Conservation (phyloP, 2,329 filamentous ascomycete species). For the Botrytis squamosa region DNA sequence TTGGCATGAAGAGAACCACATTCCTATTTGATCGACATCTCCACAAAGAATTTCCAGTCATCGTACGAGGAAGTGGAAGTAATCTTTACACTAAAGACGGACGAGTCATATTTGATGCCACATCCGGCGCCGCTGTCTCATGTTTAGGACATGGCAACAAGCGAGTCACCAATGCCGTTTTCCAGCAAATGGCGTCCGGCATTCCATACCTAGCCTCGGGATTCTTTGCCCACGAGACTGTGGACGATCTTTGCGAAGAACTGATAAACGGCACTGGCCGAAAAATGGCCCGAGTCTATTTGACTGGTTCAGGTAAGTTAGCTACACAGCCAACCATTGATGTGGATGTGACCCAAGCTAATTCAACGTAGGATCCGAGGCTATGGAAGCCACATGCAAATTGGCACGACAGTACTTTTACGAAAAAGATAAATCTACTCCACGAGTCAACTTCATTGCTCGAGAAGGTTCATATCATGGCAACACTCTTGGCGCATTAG, state of each 20-base stretch:
- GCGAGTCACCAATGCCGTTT: constrained; percentile 59
- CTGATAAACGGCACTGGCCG: constrained; percentile 44
- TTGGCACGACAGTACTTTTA: constrained; percentile 65
- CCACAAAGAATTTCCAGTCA: constrained; percentile 35
- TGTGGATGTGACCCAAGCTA: constrained; percentile 19
- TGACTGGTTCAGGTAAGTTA: constrained; percentile 55
- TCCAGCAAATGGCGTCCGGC: constrained; percentile 54
- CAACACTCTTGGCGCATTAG: constrained; percentile 62
- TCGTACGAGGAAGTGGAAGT: constrained; percentile 34
- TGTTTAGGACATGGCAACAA: constrained; percentile 67
- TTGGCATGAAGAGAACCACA: constrained; percentile 25
- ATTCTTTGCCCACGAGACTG: constrained; percentile 54
- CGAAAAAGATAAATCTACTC: constrained; percentile 47
- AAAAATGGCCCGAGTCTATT: constrained; percentile 54
- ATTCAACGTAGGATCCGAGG: constrained; percentile 56
- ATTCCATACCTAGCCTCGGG: constrained; percentile 59
- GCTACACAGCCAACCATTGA: neutral
- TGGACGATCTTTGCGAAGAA: constrained; percentile 48
- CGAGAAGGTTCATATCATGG: constrained; percentile 69
- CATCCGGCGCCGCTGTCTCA: constrained; percentile 69
- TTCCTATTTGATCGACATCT: constrained; percentile 36
- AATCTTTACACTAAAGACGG: constrained; percentile 44
- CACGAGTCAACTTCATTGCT: constrained; percentile 61
- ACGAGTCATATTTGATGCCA: constrained; percentile 66
- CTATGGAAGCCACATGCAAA: constrained; percentile 68